phyloP scores from a whole-genome alignment of 2,329 filamentous ascomycete genomes.

The Orbilia ellipsospora region DNA sequence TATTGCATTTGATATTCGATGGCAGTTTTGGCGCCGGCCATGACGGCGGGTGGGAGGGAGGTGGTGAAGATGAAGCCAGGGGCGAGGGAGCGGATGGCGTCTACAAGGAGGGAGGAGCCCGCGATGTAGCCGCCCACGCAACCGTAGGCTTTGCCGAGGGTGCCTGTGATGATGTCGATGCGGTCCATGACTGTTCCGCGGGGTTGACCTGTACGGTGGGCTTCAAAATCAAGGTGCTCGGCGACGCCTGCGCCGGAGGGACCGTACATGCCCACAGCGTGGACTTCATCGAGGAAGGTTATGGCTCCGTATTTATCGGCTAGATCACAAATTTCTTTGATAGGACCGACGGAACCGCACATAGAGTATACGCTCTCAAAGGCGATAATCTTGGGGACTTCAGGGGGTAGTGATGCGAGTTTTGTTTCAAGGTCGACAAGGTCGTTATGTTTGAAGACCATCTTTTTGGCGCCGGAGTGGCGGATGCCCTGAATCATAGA shows the following conservation, averaged over 20 bases:
- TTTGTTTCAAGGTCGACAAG: conserved; percentile 92
- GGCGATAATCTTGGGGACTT: conserved; percentile 95
- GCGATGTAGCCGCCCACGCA: conserved; percentile 98
- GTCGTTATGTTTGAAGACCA: conserved; percentile 99
- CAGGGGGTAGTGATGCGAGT: conserved; percentile 82
- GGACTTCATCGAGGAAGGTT: conserved; percentile 97
- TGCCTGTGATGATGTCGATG: conserved; percentile 96
- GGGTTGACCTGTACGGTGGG: conserved; percentile 78
- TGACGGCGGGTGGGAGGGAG: conserved; percentile 91
- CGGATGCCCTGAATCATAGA: conserved; percentile 99
- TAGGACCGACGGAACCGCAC: conserved; percentile 97
- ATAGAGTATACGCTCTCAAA: conserved; percentile 99
- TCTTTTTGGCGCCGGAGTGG: conserved; percentile 94
- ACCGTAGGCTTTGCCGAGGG: conserved; percentile 95
- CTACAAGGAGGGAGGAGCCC: conserved; percentile 84
- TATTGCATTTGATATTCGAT: conserved; percentile 94
- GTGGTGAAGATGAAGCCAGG: conserved; percentile 99
- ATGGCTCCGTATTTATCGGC: conserved; percentile 98
- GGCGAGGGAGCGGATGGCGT: conserved; percentile 91
- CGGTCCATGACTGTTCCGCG: conserved; percentile 92
- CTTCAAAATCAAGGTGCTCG: conserved; percentile 94
- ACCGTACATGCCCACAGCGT: conserved; percentile 99
- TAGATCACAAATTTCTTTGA: conserved; percentile 93
- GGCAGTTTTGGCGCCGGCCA: conserved; percentile 90
- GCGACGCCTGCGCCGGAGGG: conserved; percentile 94